phyloP scores from a whole-genome alignment of 768 basidiomycete species.

The Psilocybe azurescens region DNA sequence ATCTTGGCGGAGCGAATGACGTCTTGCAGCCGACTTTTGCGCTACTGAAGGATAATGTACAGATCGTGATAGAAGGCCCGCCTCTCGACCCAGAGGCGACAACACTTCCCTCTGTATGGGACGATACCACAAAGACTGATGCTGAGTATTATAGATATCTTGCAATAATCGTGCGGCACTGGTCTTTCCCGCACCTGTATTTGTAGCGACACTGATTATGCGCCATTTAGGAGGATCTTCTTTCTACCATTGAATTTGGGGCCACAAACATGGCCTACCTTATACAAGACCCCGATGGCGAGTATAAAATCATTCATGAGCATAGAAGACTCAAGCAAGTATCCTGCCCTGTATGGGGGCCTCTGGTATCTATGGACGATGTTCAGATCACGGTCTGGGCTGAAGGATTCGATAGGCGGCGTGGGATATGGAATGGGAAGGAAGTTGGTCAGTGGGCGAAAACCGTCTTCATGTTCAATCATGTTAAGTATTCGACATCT shows the following conservation, averaged over 20 bases:
- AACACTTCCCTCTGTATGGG: not conserved
- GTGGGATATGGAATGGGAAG: conserved; percentile 43
- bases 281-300: conserved; percentile 24
- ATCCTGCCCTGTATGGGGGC: conserved; percentile 40
- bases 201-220: not conserved
- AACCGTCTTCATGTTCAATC: too few relatives aligned
- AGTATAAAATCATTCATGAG: conserved; percentile 35
- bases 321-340: conserved; percentile 27
- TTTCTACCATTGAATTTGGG: conserved; percentile 15
- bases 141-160: not conserved
- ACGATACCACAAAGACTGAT: not conserved
- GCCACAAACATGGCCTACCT: conserved; percentile 19
- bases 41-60: conserved; percentile 4
- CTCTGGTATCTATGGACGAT: conserved; percentile 40
- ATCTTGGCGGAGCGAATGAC: not conserved
- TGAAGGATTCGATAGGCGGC: conserved; percentile 26
- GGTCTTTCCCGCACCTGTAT: not conserved
- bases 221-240: conserved; percentile 11
- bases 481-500: too few relatives aligned
- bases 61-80: conserved; percentile 12
- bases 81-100: conserved; percentile 3
- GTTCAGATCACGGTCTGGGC: conserved; percentile 40
- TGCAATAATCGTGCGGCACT: not conserved
- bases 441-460: conserved; percentile 35
- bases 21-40: not conserved